Evolutionary conservation across 495 filamentous ascomycete genomes (phyloP), one percentile per base, ranked within the genome.

Genomic region (Xylaria venustula): DNA sequence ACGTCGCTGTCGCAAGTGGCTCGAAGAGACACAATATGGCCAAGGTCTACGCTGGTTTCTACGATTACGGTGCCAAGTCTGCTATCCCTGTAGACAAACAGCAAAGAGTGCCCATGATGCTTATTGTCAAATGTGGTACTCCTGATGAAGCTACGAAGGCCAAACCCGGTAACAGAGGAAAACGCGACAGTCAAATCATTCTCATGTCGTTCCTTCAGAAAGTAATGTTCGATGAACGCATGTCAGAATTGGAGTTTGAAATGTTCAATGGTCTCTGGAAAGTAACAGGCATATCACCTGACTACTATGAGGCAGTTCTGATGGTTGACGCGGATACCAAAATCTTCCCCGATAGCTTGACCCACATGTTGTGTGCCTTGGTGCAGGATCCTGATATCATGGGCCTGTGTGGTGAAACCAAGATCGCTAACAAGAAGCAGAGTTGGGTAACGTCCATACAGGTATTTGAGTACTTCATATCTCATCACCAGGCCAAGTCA

Each of bases 401-500:
- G 95, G 95, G 95, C 53, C 83, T 99, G 23, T 99, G 95, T 69
- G 95, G 95, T 60, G 94, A 99, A 77, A 99, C 95, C 20, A 99
- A 98, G 82, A 99, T 99, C 74, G 94, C 95, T 62, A 99, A 99
- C 81, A 99, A 99, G 75, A 87, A 87, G 19, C 85, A 88, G 44
- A 91, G 85, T 64, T 99, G 93, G 93, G 93, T 98, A 25, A 90
- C 91, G 11, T 95, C 95, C 83, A 99, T 99, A 70, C 95, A 99
- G 78, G 95, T 99, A n/a, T 99, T 99, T 68, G 95, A 99, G 79
- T 97, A 98, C 77, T 99, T 97, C 78, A 93, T 99, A 74, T 97
- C 93, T 2, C 95, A 99, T 71, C 95, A 99, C 69, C 84, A 95
- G 64, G 85, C 91, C 53, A 99, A 99, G 70, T 90, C 92, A 7